Evolutionary conservation across 2,329 filamentous ascomycete genomes (phyloP), one percentile per base, ranked within the genome.

Genomic region (Talaromyces piceae): DNA sequence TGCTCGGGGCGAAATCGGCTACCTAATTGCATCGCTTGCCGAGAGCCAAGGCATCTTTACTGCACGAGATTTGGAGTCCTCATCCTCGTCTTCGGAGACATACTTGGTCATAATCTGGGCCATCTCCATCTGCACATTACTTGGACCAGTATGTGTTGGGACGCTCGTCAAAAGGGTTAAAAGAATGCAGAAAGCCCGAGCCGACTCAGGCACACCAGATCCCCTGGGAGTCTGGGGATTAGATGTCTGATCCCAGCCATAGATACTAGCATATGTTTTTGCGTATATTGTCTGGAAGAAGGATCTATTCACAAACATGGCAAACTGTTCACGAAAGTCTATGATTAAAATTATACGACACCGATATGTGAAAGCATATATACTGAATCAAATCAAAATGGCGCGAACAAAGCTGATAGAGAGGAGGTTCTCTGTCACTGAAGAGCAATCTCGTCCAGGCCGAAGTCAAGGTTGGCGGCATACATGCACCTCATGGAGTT

Each of bases 1-100:
- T 0, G 81, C 87, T 0, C 76, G 87, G n/a, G 87, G 87, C 0
- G 87, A 93, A 63, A 88, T 91, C 28, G 86, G 87, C 0, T 89
- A 89, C 55, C 65, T 91, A 41, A 88, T 93, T 54, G 82, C 83
- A 1, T 81, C 83, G 0, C 65, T 90, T 0, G 84, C 84, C 0
- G 77, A 87, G 59, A 75, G 68, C 4, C 68, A 72, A 12, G 74
- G 75, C 0, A 70, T 79, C 9, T 79, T 79, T 18, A 27, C 39
- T 2, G 16, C 16, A 13, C 13, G 20, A 18, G 20, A 45, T 3
- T 13, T 25, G 4, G 31, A 33, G n/a, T 28, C 25, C 12, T 41
- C n/a, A 4, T 47, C 52, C 7, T 56, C 51, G 13, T 63, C 65
- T 39, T 71, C 71, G 0, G 71, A 76, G 23, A 68, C 77, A 1